Evolutionary conservation across 2,329 filamentous ascomycete genomes (phyloP), one percentile per base, ranked within the genome.

Genomic region (Fonsecaea monophora): DNA sequence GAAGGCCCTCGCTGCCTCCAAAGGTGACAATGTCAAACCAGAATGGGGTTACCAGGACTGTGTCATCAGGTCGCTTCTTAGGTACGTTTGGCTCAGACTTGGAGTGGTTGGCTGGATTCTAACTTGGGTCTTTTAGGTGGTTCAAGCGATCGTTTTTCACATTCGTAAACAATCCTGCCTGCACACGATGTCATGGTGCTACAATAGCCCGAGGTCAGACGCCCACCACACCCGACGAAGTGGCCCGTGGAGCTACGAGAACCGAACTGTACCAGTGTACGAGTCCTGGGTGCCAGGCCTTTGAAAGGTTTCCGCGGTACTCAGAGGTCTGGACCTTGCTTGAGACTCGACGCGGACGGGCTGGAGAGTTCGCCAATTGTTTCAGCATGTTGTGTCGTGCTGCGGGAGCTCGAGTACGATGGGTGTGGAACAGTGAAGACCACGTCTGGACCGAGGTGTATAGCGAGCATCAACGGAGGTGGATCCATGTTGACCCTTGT

Each of bases 41-140:
- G 90, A 93, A 82, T 98, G 94, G 94, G 94, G 94, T 65, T 97
- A 98, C 77, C 94, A 98, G 79, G 95, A 99, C 80, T 99, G 94
- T 78, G 92, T 97, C 63, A 90, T 98, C 75, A 87, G 92, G 72
- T 92, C 94, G 68, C 83, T 98, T 70, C 83, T 98, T 75, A 90
- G 89, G 91, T 93, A 83, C 73, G 88, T 81, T 35, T 56, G 45
- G 56, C 64, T 54, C 10, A 62, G 25, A 18, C 63, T 53, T 48
- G 45, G 21, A 21, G 2, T 48, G 40, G 42, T 62, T 55, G 60
- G 30, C 15, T 5, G n/a, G 58, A 61, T 45, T 67, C 70, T 60
- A 60, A 60, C 60, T 21, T 65, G 34, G 25, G 25, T 25, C 8
- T 37, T n/a, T 21, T 45, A 92, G 91, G 79, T 98, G 95, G 95